Conservation (phyloP, 495 filamentous ascomycete species). For the Lepidopterella palustris region DNA sequence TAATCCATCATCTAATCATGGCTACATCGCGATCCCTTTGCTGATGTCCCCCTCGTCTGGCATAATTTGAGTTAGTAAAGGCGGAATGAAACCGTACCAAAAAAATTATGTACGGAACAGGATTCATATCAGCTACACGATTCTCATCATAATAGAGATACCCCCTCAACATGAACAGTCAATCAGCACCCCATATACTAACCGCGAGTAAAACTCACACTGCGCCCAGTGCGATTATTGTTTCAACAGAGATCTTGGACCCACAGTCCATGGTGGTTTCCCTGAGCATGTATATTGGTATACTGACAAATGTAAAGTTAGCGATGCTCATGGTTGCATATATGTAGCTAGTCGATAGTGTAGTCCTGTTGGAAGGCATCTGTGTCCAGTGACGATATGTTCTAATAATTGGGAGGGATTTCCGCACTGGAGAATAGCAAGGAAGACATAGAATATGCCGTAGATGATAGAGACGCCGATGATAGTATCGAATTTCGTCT, state of each 20-base stretch:
- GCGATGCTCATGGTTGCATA: slow-evolving; percentile 38
- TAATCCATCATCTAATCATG: no score
- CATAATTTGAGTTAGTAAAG: no score
- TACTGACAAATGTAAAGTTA: slow-evolving; percentile 40
- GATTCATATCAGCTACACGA: slow-evolving; percentile 27
- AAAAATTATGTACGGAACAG: slow-evolving; percentile 18
- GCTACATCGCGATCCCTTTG: no score
- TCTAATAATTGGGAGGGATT: slow-evolving; percentile 3
- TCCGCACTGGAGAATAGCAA: slow-evolving; percentile 43
- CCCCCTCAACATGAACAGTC: slow-evolving; percentile 6
- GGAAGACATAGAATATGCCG: slow-evolving; percentile 37
- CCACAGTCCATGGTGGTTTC: slow-evolving; percentile 34
- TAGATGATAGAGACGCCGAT: slow-evolving; percentile 33
- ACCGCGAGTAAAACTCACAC: slow-evolving; percentile 7
- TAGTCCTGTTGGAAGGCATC: slow-evolving; percentile 33
- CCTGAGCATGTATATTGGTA: slow-evolving; percentile 41
- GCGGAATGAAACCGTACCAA: background rate
- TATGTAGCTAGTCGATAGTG: slow-evolving; percentile 28
- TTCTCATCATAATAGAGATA: slow-evolving; percentile 15
- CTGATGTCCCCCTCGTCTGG: no score
- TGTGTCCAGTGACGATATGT: background rate
- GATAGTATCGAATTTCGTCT: slow-evolving; percentile 31
- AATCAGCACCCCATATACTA: background rate
- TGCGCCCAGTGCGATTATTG: slow-evolving; percentile 19
- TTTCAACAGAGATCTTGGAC: slow-evolving; percentile 18